Base-by-base conservation (phyloP, 305 asterid species). In the Stenogyne calaminthoides region DNA sequence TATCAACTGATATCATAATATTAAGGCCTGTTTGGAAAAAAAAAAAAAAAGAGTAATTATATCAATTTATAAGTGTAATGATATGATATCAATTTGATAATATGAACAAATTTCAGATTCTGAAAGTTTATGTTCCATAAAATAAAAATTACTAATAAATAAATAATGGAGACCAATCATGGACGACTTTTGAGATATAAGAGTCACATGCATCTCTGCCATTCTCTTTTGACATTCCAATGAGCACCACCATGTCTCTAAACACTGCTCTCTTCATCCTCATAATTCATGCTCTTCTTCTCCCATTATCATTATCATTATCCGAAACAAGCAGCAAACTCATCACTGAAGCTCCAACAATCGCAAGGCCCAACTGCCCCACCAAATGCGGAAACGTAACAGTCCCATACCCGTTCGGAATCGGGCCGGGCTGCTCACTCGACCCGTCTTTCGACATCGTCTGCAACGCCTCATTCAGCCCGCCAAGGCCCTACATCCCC, bases 391-490 rank as follows among this genome's bases (percentile, higher is more conserved):
- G 95, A 1, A 80, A 85, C 80, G 1, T 84, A 3, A 83, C 83
- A 0, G 74, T 88, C 11, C 90, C 87, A 9, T 89, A 79, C 32
- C 95, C 92, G 2, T 89, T 89, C 40, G 92, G 94, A 10, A 14
- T 88, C 0, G 82, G 76, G 4, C 9, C 86, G 0, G 81, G 80
- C 12, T 89, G 96, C 72, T 78, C 86, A 0, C 0, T 80, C 0
- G 44, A 51, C 66, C 7, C 68, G 0, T 67, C 20, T 25, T 87
- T 85, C 58, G 76, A 78, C 4, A 40, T 89, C 63, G 64, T 16
- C 72, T 88, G 95, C 81, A 67, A 80, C 70, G 16, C 70, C 1
- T 64, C 87, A 0, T 78, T 42, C 77, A 34, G 20, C 16, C 81
- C 91, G 2, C 86, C 95, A 0, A 74, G 69, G 10, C 82, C 83